Base-by-base conservation (phyloP, 139 green algal genomes). In the Picochlorum sp. region DNA sequence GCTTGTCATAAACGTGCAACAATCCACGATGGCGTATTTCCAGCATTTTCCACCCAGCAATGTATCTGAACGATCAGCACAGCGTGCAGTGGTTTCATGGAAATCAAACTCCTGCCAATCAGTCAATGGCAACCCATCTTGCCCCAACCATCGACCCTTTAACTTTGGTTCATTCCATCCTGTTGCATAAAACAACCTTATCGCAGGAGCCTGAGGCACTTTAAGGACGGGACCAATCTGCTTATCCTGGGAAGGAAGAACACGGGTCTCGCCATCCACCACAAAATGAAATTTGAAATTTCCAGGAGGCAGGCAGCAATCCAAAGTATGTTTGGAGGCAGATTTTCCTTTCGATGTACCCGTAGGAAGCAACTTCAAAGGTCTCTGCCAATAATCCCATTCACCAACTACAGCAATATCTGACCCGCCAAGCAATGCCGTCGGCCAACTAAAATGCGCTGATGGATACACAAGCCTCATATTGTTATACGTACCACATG, bases 131-230 rank as follows among this genome's bases (percentile, higher is more conserved):
- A 62, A 6, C 72, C 76, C 6, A 60, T 62, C 66, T 18, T 18
- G 21, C 9, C 16, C 24, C 16, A 59, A 18, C 1, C 23, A 21
- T 26, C 74, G 63, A 51, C 68, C 57, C 26, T 71, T 67, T 45
- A 87, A 47, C 6, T 60, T 62, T 15, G 79, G 67, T 3, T 68
- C 21, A 3, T 65, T 13, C 81, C 81, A 87, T 28, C 79, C 79
- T 11, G 81, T 86, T 20, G 69, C 73, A 47, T 87, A 87, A 64
- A 78, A 80, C 28, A 87, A 60, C 28, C 69, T 67, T 45, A 81
- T 81, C 0, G 79, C 79, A 9, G 68, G 67, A 0, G 79, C 57
- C 0, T 18, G 45, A 6, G 67, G 9, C n/a, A 85, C 75, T 16
- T 52, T 23, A 1, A 83, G 54, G 55, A 69, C 57, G 67, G 83